Base-by-base conservation (phyloP, 257 asterid genomes). In the Cynanchum wilfordii region DNA sequence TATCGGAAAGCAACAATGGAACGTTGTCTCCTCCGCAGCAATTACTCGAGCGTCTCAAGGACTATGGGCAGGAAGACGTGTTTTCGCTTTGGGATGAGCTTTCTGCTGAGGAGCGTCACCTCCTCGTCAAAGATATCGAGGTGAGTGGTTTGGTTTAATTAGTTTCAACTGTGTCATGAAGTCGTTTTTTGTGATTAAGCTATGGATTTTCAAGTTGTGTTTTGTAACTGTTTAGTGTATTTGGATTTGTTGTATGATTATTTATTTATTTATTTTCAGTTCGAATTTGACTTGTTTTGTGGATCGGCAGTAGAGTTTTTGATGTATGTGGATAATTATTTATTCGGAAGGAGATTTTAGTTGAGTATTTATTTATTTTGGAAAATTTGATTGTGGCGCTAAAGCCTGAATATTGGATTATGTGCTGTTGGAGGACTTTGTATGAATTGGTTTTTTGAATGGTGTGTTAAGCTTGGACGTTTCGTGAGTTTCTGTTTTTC, bases 21-120 rank as follows among this genome's bases (percentile, higher is more conserved):
- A 25, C 79, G 51, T 66, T 87, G 50, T 77, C 75, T 58, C 89
- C 90, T 69, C 98, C 99, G 52, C 92, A 84, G 74, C 76, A 82
- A 38, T 83, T 94, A 78, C 89, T 91, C n/a, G 99, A 94, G 89
- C 83, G 99, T 81, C 90, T 94, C 77, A 94, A 94, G 68, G 99
- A 94, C 84, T 94, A 91, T 78, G 99, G 99, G 29, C 97, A 94
- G 62, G 99, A 94, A 79, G 93, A 91, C 73, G 88, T 83, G 24
- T 91, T 94, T 81, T 86, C 95, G 65, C 93, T 86, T 52, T 94
- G 97, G 99, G 93, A 87, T 40, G 91, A 91, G 77, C 92, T 94
- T 50, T 88, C 99, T 7, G 12, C 84, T 2, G 91, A 89, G 60
- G 95, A 94, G 73, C 89, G 96, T 30, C 83, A 85, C 69, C 75